Evolutionary conservation across 306 rosid species (phyloP).

Genomic region (Sechiopsis laciniata): DNA sequence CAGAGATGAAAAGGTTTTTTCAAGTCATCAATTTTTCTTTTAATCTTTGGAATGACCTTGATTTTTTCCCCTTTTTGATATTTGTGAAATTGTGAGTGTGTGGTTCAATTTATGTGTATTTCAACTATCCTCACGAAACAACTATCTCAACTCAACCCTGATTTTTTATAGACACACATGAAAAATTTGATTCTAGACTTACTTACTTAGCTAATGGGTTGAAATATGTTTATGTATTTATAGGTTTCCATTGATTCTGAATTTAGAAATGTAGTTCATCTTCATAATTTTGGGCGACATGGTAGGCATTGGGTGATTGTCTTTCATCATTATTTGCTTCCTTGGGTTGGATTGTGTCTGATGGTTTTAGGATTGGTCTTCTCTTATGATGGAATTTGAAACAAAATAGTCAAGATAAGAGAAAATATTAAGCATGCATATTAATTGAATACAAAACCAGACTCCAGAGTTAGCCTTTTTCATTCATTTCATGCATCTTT

Average conservation of each 20-base stretch:
- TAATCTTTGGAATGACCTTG: not conserved
- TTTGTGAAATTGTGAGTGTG: not conserved
- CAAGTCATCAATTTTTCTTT: not conserved
- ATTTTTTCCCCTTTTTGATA: not conserved
- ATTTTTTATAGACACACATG: not conserved
- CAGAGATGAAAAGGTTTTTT: not conserved
- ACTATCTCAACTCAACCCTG: not conserved
- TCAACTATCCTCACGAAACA: not conserved
- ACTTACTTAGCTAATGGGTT: not conserved
- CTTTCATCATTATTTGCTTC: not conserved
- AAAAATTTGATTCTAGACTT: not conserved
- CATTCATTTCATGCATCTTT: not conserved
- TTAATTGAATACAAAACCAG: constrained; percentile 3
- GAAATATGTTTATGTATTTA: constrained; percentile 3
- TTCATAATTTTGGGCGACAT: not conserved
- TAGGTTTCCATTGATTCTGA: not conserved
- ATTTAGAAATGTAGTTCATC: not conserved
- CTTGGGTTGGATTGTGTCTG: not conserved
- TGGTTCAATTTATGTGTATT: not conserved
- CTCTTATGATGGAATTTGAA: no score
- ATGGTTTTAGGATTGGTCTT: no score
- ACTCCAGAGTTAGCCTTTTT: not conserved
- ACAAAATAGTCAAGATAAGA: no score
- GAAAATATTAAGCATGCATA: not conserved
- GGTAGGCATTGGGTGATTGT: not conserved